Base-by-base conservation (phyloP, 768 basidiomycete genomes). In the Tulasnella calospora region DNA sequence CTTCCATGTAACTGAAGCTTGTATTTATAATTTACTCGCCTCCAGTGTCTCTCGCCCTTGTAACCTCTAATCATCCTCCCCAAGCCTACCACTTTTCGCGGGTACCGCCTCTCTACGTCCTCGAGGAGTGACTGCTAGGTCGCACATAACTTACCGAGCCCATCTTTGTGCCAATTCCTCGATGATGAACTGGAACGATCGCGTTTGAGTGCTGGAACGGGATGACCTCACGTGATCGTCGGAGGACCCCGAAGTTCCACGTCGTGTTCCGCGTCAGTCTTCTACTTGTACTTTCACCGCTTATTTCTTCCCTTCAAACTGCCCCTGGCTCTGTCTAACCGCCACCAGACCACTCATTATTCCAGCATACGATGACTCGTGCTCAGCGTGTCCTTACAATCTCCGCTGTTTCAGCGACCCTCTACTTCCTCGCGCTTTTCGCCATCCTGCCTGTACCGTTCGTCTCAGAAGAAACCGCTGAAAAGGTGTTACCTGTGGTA, bases 401-500 rank as follows among this genome's bases (percentile, higher is more conserved):
- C 13, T 38, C 79, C 35, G 35, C 72, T 0, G 44, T 79, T 10
- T 47, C 69, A 23, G 36, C 79, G n/a, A 36, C 70, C 3, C 44
- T 74, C 21, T 80, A 80, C 72, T 79, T 55, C n/a, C 72, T 80
- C 33, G 55, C 55, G 17, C 69, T 78, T 23, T 74, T 80, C 69
- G 80, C 79, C 6, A 73, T 80, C 40, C 9, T 80, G 23, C 79
- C 79, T 15, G 5, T 80, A 15, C 79, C 79, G 15, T 72, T 80
- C 5, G 27, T 80, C 8, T 35, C 71, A n/a, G 30, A 78, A 61
- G 72, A 79, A 30, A 47, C 70, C 1, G 30, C 47, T 5, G 51
- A 80, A 23, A 72, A 78, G 71, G 61, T 80, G 13, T 73, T 80
- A 23, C 79, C 79, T 74, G 79, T 80, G 2, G 79, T 80, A 41